These are phyloP conservation scores for Phalaenopsis aphrodite DNA, from an alignment of 106 monocot genomes.

Conservation along the genomic window DNA sequence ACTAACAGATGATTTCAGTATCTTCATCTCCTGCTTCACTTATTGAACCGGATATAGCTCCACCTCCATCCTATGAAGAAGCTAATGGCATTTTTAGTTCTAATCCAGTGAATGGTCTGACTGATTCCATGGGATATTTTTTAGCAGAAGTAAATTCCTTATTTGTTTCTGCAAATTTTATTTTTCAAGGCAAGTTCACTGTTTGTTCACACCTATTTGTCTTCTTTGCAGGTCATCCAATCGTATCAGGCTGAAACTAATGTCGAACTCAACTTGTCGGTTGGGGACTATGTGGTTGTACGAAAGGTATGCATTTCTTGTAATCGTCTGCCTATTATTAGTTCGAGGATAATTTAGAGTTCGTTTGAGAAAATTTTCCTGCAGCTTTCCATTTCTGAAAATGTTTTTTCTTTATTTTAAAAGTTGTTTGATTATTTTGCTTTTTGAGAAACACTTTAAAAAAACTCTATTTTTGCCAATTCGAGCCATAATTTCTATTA, in stretches of 20 bases:
- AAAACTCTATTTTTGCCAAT: no score
- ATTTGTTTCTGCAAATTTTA: background rate
- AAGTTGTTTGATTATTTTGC: no score
- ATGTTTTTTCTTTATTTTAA: no score
- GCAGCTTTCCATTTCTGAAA: no score
- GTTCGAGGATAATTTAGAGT: background rate
- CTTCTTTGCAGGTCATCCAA: conserved; percentile 49
- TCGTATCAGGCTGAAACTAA: conserved; percentile 75
- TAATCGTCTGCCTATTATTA: background rate
- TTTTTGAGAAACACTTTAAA: no score
- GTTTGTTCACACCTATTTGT: background rate
- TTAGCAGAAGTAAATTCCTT: conserved; percentile 63
- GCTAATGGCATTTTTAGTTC: conserved; percentile 42
- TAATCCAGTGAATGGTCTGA: conserved; percentile 30
- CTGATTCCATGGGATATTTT: conserved; percentile 63
- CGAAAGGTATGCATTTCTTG: conserved; percentile 40
- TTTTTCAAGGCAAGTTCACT: background rate
- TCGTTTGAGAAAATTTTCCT: no score
- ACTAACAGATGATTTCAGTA: conserved; percentile 48
- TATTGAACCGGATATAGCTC: conserved; percentile 37
- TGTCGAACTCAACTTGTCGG: conserved; percentile 67
- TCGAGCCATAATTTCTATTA: no score
- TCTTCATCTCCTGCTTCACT: conserved; percentile 37
- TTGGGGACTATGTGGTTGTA: conserved; percentile 78
- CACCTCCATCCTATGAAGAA: conserved; percentile 87